phyloP scores from a whole-genome alignment of 495 filamentous ascomycete genomes.

The Talaromyces adpressus region DNA sequence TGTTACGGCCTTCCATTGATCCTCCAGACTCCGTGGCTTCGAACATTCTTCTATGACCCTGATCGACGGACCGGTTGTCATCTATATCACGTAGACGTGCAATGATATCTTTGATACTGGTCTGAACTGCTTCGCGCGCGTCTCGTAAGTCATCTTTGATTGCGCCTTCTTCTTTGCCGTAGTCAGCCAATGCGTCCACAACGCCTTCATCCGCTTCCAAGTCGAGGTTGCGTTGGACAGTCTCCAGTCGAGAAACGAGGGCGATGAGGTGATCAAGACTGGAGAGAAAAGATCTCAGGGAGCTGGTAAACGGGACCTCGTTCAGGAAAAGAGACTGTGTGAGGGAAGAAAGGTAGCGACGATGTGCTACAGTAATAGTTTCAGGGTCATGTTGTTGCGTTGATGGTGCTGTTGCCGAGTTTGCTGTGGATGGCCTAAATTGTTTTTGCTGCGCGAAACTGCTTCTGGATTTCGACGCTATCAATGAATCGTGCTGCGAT shows the following conservation, averaged over 20 bases:
- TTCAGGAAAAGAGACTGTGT: conserved; percentile 63
- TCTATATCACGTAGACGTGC: conserved; percentile 52
- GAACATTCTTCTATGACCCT: conserved; percentile 33
- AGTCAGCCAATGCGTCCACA: conserved; percentile 64
- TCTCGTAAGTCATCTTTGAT: conserved; percentile 48
- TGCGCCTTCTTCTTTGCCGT: conserved; percentile 58
- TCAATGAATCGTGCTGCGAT: conserved; percentile 18
- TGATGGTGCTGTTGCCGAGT: conserved; percentile 2
- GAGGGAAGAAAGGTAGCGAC: conserved; percentile 62
- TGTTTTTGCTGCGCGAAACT: not conserved
- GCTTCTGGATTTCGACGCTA: not conserved
- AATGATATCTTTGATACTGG: conserved; percentile 58
- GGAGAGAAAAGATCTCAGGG: conserved; percentile 62
- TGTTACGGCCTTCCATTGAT: conserved; percentile 11
- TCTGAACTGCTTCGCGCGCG: conserved; percentile 25
- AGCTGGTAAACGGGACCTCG: conserved; percentile 57
- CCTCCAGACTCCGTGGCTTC: conserved; percentile 14
- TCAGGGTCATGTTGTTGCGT: conserved; percentile 67
- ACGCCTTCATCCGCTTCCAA: conserved; percentile 73
- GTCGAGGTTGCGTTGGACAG: conserved; percentile 64
- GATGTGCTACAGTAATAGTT: conserved; percentile 71
- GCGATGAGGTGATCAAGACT: conserved; percentile 73
- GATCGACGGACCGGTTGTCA: conserved; percentile 38
- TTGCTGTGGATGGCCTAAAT: not conserved
- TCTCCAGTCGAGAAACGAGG: conserved; percentile 62